phyloP scores from a whole-genome alignment of 2,329 filamentous ascomycete genomes.

The Cytospora piceicola region DNA sequence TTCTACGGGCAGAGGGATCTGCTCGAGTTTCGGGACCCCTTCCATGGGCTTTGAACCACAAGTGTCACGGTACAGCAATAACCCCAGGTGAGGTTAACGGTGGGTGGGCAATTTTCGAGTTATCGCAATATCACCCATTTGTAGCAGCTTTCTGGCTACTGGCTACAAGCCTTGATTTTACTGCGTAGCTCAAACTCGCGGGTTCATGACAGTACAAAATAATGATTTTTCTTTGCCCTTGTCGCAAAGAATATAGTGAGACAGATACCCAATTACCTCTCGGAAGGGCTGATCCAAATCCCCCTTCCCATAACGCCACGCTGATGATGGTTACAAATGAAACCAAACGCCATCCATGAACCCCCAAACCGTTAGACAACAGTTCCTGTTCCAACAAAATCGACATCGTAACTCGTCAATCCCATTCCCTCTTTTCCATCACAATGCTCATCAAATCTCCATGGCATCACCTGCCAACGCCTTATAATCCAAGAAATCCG shows the following conservation, averaged over 20 bases:
- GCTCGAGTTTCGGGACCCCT: constrained; percentile 72
- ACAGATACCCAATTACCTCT: constrained; percentile 6
- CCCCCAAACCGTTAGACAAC: background rate
- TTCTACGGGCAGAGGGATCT: constrained; percentile 89
- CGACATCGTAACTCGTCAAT: background rate
- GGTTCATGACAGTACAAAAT: constrained; percentile 4
- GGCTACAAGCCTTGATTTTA: background rate
- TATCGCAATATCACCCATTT: too few relatives aligned
- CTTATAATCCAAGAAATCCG: constrained; percentile 61
- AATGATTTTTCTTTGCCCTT: background rate
- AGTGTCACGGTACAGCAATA: background rate
- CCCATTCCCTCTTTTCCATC: constrained; percentile 36
- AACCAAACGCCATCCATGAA: constrained; percentile 7
- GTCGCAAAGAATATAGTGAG: constrained; percentile 1
- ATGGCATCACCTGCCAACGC: constrained; percentile 40
- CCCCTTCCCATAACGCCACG: constrained; percentile 20
- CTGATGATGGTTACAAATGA: constrained; percentile 24
- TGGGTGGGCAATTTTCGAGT: constrained; percentile 11
- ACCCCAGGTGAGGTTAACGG: constrained; percentile 21
- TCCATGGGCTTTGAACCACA: constrained; percentile 48
- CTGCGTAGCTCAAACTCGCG: constrained; percentile 12
- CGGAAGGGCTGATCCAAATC: background rate
- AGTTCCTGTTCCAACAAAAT: background rate
- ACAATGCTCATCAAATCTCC: constrained; percentile 42
- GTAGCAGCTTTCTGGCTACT: background rate